Evolutionary conservation across 2,329 filamentous ascomycete species (phyloP).

Genomic region (Hymenoscyphus fraxineus): DNA sequence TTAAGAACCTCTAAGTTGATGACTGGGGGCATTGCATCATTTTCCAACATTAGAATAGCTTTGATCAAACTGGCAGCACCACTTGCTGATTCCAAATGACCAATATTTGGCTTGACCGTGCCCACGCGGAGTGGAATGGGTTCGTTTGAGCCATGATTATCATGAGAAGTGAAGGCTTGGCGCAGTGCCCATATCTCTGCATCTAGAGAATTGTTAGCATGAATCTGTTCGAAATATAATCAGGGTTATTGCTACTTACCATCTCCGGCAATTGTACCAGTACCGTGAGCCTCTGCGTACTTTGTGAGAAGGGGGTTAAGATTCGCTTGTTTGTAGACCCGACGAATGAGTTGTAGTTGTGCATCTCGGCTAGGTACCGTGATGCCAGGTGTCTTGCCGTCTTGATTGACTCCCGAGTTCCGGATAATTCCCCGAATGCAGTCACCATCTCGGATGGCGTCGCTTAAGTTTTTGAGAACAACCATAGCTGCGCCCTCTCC

Average conservation of each 20-base stretch:
- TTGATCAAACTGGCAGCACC: slow-evolving; percentile 41
- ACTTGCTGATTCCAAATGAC: slow-evolving; percentile 38
- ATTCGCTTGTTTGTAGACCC: slow-evolving; percentile 42
- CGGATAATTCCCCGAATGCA: slow-evolving; percentile 53
- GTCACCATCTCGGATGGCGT: slow-evolving; percentile 56
- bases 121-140: slow-evolving; percentile 24
- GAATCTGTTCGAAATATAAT: slow-evolving; percentile 16
- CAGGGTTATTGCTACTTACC: slow-evolving; percentile 7
- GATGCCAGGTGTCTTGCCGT: slow-evolving; percentile 53
- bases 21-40: slow-evolving; percentile 41
- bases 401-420: slow-evolving; percentile 48
- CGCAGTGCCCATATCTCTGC: not conserved
- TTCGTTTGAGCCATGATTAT: slow-evolving; percentile 4
- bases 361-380: slow-evolving; percentile 48
- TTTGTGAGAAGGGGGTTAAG: slow-evolving; percentile 35
- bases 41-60: slow-evolving; percentile 40
- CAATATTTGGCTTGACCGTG: slow-evolving; percentile 33
- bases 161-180: not conserved
- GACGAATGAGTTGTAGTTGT: slow-evolving; percentile 39
- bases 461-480: slow-evolving; percentile 37
- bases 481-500: slow-evolving; percentile 37
- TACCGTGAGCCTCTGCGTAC: slow-evolving; percentile 27
- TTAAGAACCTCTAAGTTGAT: slow-evolving; percentile 40
- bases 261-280: slow-evolving; percentile 29
- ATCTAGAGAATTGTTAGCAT: not conserved